phyloP scores from a whole-genome alignment of 768 basidiomycete species.

The Serendipita sp. region DNA sequence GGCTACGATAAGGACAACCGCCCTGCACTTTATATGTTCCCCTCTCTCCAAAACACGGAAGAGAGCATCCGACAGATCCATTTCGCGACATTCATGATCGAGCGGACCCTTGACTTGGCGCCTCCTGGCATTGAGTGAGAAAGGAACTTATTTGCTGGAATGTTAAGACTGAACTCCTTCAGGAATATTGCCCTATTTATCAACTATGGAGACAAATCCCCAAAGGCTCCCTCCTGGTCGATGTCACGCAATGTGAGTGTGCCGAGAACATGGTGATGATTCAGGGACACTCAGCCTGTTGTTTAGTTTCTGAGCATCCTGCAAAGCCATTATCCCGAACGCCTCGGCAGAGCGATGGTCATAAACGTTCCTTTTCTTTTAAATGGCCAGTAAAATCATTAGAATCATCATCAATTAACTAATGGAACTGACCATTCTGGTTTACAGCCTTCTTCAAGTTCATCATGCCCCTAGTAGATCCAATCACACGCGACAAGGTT shows the following conservation, averaged over 20 bases:
- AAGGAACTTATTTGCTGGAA: background rate
- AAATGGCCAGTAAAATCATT: background rate
- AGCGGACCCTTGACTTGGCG: constrained; percentile 63
- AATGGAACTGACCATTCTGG: no score
- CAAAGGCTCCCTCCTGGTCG: constrained; percentile 35
- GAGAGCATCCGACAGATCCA: constrained; percentile 53
- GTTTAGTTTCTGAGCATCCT: constrained; percentile 43
- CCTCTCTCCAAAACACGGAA: constrained; percentile 61
- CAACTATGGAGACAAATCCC: constrained; percentile 48
- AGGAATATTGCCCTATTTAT: constrained; percentile 59
- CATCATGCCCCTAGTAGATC: constrained; percentile 70
- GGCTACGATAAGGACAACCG: constrained; percentile 55
- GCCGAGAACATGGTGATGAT: background rate
- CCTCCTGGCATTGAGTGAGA: constrained; percentile 60
- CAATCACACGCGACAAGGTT: constrained; percentile 58
- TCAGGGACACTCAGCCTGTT: constrained; percentile 22
- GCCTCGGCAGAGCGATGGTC: constrained; percentile 57
- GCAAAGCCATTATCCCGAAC: constrained; percentile 75
- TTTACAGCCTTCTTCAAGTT: constrained; percentile 53
- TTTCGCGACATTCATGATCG: constrained; percentile 60
- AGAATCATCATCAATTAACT: no score
- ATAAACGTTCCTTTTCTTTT: constrained; percentile 70
- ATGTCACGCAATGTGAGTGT: constrained; percentile 23
- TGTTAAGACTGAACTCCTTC: constrained; percentile 1
- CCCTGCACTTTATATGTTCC: constrained; percentile 53